A percentile compares a stretch with the other conserved stretches of the same genome.
phyloP scores from a whole-genome alignment of 2,329 filamentous ascomycete genomes.

The Diaporthe australafricana region DNA sequence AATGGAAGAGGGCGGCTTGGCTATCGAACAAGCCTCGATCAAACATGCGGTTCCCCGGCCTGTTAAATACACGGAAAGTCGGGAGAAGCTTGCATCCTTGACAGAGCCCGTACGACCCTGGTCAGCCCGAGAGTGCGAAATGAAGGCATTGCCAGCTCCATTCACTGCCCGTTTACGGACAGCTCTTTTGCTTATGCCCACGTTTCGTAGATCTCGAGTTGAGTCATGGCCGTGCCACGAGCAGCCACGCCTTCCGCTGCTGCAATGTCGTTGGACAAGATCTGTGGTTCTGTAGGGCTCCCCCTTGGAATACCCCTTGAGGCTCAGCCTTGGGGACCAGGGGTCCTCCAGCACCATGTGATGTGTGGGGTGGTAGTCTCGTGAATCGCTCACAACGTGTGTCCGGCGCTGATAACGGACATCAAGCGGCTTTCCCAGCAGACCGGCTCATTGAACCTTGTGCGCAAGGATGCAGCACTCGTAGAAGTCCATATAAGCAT shows the following conservation, averaged over 20 bases:
- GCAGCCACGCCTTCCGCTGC: constrained; percentile 7
- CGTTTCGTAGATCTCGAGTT: constrained; percentile 12
- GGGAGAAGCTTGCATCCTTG: constrained; percentile 8
- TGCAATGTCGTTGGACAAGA: constrained; percentile 14
- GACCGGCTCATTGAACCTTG: constrained; percentile 3
- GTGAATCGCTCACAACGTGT: constrained; percentile 16
- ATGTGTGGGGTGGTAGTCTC: constrained; percentile 16
- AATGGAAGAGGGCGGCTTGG: constrained; percentile 27
- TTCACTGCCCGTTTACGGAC: neutral
- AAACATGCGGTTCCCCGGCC: constrained; percentile 7
- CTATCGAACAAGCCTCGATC: constrained; percentile 10
- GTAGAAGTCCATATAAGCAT: neutral
- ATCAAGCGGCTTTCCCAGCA: constrained; percentile 8
- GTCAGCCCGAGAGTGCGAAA: constrained; percentile 15
- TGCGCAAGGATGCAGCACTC: neutral
- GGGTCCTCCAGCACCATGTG: constrained; percentile 1
- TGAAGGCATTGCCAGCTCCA: constrained; percentile 24
- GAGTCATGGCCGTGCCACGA: constrained; percentile 15
- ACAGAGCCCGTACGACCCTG: constrained; percentile 2
- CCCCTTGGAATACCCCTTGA: constrained; percentile 6
- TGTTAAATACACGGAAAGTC: constrained; percentile 4
- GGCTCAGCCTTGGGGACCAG: constrained; percentile 17
- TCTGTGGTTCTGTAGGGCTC: neutral
- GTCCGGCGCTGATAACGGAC: constrained; percentile 6
- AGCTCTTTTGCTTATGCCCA: constrained; percentile 12